Evolutionary conservation across 2,329 filamentous ascomycete species (phyloP), one percentile per base, ranked within the genome.

Genomic region (Aureobasidium sp.): DNA sequence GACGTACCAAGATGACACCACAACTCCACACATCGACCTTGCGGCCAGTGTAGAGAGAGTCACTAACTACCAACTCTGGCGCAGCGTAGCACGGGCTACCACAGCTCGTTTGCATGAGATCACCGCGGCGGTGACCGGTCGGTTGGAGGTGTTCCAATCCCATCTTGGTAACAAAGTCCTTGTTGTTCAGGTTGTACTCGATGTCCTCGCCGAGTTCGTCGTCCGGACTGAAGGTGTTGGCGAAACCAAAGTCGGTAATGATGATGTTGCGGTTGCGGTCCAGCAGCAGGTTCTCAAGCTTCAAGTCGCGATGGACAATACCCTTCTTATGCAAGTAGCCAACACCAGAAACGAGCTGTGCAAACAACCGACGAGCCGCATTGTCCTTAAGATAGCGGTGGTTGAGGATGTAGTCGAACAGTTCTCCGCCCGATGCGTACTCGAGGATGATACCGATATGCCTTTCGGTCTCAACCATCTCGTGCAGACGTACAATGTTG

Each of bases 21-120:
- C 94, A 99, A 75, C 94, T 97, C 94, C 94, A 99, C 39, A 99
- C 94, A 72, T 99, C 94, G 30, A 99, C 94, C 76, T 99, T 99
- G 58, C 93, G 86, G 52, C 94, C 94, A 2, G 94, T 99, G 76
- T 99, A 99, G 8, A 99, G 79, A 16, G 92, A 96, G 75, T 99
- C 94, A 73, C 91, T 97, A 64, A 99, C 94, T 15, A 99, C 94
- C 59, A 99, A 81, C 77, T 99, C 94, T 5, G 94, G 94, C 15
- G 94, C 94, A 53, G 94, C 94, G 75, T 99, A 99, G 72, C 94
- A 99, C 8, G 94, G 94, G 75, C 93, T 97, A 66, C 94, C 94
- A 74, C 94, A 99, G 74, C 94, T 97, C 11, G 94, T 99, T 76
- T 97, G 93, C 94, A 99, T 99, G 70, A 99, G 78, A 77, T 99